phyloP scores from a whole-genome alignment of 2,329 filamentous ascomycete genomes.

The Trichoderma sp. region DNA sequence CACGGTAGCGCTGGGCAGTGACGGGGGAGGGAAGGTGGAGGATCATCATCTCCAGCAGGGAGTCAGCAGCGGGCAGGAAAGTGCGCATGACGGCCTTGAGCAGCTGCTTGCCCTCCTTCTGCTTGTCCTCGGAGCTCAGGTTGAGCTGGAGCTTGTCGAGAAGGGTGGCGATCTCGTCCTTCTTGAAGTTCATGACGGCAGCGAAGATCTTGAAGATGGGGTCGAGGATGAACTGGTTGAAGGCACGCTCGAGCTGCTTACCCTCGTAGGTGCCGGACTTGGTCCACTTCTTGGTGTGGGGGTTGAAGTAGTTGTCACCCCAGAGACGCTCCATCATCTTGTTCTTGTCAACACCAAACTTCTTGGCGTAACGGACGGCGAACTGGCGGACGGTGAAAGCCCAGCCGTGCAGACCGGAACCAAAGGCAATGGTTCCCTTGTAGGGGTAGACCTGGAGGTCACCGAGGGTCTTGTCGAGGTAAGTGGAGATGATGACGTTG shows the following conservation, averaged over 20 bases:
- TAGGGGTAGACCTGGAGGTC: constrained; percentile 99
- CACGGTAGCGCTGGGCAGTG: constrained; percentile 96
- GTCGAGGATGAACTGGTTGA: constrained; percentile 99
- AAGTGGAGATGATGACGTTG: constrained; percentile 99
- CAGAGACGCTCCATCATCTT: constrained; percentile 99
- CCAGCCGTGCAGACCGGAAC: constrained; percentile 99
- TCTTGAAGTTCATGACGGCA: constrained; percentile 98
- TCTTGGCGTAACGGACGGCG: constrained; percentile 95
- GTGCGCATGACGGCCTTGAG: constrained; percentile 99
- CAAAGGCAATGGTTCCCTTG: constrained; percentile 97
- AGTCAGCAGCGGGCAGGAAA: constrained; percentile 97
- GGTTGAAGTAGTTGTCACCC: constrained; percentile 99
- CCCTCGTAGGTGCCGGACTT: constrained; percentile 81
- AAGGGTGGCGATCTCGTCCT: constrained; percentile 80
- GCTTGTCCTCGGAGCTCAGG: constrained; percentile 81
- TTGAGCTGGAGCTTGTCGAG: constrained; percentile 95
- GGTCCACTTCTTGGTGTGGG: constrained; percentile 99
- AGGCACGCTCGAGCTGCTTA: constrained; percentile 92
- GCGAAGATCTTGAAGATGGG: constrained; percentile 99
- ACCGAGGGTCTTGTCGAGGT: constrained; percentile 95
- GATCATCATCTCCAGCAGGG: constrained; percentile 99
- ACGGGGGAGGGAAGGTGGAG: constrained; percentile 96
- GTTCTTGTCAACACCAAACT: constrained; percentile 99
- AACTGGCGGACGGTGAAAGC: constrained; percentile 99
- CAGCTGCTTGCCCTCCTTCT: constrained; percentile 95